Conservation (phyloP, 1,284 basidiomycete species). For the Malassezia brasiliensis region DNA sequence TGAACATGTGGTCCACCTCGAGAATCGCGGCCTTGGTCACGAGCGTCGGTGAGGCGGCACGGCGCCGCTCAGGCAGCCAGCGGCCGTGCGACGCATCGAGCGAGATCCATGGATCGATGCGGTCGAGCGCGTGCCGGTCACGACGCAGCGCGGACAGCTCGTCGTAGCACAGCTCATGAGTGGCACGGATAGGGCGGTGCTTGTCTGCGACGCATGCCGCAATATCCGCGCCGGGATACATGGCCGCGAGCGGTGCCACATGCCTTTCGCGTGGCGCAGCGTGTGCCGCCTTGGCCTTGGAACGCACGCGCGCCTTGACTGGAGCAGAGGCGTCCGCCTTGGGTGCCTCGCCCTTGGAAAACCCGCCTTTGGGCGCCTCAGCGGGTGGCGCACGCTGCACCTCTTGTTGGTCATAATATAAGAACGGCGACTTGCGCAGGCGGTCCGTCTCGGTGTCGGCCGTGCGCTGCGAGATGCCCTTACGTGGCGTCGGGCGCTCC, state of each 20-base stretch:
- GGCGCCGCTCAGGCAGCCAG: conserved; percentile 26
- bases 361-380: conserved; percentile 19
- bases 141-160: conserved; percentile 25
- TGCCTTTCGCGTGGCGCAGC: conserved; percentile 27
- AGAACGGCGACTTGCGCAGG: conserved; percentile 34
- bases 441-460: conserved; percentile 30
- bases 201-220: conserved; percentile 6
- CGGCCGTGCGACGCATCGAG: conserved; percentile 29
- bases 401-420: conserved; percentile 31
- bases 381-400: neutral
- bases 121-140: conserved; percentile 7
- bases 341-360: neutral
- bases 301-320: neutral
- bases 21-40: conserved; percentile 37
- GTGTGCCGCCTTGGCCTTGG: conserved; percentile 7
- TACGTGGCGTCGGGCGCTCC: neutral
- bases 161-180: conserved; percentile 30
- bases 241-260: conserved; percentile 25
- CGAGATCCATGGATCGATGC: conserved; percentile 32
- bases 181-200: conserved; percentile 5
- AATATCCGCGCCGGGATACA: conserved; percentile 32
- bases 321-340: neutral
- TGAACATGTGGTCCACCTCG: conserved; percentile 45
- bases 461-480: conserved; percentile 8
- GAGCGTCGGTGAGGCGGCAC: conserved; percentile 29